Base-by-base conservation (phyloP, 208 protist species). In the Crithidia thermophila region DNA sequence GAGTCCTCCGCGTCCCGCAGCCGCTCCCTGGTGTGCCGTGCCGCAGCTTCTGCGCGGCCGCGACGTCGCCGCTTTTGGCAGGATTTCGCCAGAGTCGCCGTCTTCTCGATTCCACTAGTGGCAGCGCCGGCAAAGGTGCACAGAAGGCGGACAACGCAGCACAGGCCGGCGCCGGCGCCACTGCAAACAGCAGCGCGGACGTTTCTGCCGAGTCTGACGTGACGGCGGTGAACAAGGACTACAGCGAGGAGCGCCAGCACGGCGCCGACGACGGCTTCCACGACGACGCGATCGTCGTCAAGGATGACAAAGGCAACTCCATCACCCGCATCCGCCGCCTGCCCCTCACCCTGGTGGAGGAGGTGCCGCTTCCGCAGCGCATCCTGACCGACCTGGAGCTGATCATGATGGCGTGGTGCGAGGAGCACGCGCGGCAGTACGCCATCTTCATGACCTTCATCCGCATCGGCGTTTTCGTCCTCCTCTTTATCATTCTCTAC, bases 331-430 rank as follows among this genome's bases (percentile, higher is more conserved):
- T 95, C 23, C 84, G 80, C 2, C 72, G 79, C 23, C 66, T 89
- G 25, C 90, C 90, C 11, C 80, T 95, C 11, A 86, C 85, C 4
- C 81, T 95, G n/a, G 81, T 94, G 49, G 90, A 95, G 61, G 87
- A 95, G 64, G 77, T 94, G 20, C 87, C 88, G 31, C 68, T 88
- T 34, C 90, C 90, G 28, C 81, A 87, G 68, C 79, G 79, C 42
- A 68, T 94, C 20, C 70, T 91, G 46, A 93, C 87, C 2, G 87
- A 93, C 63, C 57, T 95, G 23, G 90, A 95, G 67, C 71, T 95
- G 18, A 66, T 95, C 30, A 95, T 94, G 85, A 92, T 88, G 81
- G 90, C 90, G 3, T 95, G 90, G 90, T 91, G 84, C 43, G 90
- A 96, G 57, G 87, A 96, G 68, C 88, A 94, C 55, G 87, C 90